Evolutionary conservation across 768 basidiomycete species (phyloP).

Genomic region (Gloeostereum incarnatum): DNA sequence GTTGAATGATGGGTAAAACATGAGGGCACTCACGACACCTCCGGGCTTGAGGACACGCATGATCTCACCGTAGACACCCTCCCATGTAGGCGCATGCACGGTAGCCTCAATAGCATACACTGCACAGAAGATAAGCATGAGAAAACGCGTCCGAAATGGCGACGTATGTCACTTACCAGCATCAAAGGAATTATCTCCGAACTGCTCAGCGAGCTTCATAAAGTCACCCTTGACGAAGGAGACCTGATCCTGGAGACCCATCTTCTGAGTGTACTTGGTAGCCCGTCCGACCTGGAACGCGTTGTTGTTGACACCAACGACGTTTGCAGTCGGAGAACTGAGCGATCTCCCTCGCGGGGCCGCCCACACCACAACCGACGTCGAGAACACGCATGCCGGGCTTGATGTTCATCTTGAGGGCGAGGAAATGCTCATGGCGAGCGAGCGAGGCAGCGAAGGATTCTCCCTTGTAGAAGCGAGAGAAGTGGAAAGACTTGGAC

Average conservation of each 20-base stretch:
- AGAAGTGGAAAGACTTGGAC: slow-evolving; percentile 87
- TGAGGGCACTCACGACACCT: slow-evolving; percentile 62
- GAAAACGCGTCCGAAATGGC: not conserved
- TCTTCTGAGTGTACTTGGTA: slow-evolving; percentile 66
- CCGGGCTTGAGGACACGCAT: slow-evolving; percentile 92
- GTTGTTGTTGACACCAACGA: slow-evolving; percentile 93
- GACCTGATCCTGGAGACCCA: slow-evolving; percentile 69
- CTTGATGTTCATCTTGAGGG: slow-evolving; percentile 72
- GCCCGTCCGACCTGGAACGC: slow-evolving; percentile 91
- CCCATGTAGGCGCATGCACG: slow-evolving; percentile 91
- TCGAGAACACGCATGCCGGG: slow-evolving; percentile 96
- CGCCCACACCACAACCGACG: slow-evolving; percentile 97
- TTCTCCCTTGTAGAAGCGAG: slow-evolving; percentile 67
- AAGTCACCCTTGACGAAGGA: slow-evolving; percentile 91
- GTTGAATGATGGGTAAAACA: not conserved
- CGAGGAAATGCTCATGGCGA: slow-evolving; percentile 96
- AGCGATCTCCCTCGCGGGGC: slow-evolving; percentile 93
- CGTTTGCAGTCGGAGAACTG: slow-evolving; percentile 78
- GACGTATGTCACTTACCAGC: slow-evolving; percentile 57
- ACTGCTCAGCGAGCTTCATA: slow-evolving; percentile 87
- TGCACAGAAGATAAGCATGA: slow-evolving; percentile 17
- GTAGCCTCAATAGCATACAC: slow-evolving; percentile 99
- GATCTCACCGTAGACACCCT: slow-evolving; percentile 93
- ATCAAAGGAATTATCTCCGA: slow-evolving; percentile 90
- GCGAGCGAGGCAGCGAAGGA: slow-evolving; percentile 46